Conservation (phyloP, 179 eudicot species). For the Nepenthes alata region DNA sequence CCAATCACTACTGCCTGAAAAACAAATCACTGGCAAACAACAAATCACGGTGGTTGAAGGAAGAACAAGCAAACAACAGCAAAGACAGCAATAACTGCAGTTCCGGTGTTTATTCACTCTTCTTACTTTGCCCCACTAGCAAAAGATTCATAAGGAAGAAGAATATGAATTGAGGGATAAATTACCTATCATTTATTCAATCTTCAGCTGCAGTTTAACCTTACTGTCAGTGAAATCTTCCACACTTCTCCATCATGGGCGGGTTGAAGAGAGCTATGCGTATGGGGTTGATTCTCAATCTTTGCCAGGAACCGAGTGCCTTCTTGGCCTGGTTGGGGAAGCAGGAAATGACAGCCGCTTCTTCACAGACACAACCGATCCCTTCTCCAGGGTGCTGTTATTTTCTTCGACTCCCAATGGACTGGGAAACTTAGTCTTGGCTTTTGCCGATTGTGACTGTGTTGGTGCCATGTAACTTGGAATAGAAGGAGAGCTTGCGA, state of each 20-base stretch:
- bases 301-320: conserved; percentile 15
- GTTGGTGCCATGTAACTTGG: conserved; percentile 84
- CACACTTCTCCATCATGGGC: not conserved
- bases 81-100: not conserved
- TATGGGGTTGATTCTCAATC: conserved; percentile 8
- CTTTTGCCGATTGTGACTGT: conserved; percentile 51
- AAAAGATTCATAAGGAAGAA: not conserved
- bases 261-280: not conserved
- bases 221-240: not conserved
- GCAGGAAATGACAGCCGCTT: conserved; percentile 10
- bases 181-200: not conserved
- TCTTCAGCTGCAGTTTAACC: not conserved
- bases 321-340: conserved; percentile 16
- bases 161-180: not conserved
- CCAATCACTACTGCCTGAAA: too few relatives aligned
- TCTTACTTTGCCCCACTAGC: not conserved
- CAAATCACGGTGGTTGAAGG: too few relatives aligned
- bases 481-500: conserved; percentile 47
- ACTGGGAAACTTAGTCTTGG: conserved; percentile 12
- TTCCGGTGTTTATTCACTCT: not conserved
- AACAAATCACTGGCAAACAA: not conserved
- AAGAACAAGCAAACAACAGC: not conserved
- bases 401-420: conserved; percentile 6
- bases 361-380: conserved; percentile 1
- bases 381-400: conserved; percentile 2